Evolutionary conservation across 2,329 filamentous ascomycete species (phyloP), one percentile per base, ranked within the genome.

Genomic region (Aureobasidium lini): DNA sequence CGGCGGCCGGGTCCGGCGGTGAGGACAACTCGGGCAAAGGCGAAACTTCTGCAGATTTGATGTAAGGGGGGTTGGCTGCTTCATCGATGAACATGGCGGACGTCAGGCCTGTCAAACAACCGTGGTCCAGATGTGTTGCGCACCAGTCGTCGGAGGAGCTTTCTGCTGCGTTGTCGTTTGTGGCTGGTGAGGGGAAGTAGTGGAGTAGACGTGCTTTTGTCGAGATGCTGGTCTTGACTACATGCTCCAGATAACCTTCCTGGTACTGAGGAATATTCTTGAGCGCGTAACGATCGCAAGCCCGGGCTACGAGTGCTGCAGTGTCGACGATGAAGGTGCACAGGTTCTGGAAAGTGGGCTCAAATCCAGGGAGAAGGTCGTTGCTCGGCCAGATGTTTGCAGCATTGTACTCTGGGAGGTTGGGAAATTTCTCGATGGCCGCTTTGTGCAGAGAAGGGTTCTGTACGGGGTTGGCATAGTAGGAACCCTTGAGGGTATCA

Each of bases 71-170:
- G 31, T 76, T 67, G 9, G 70, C 70, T 0, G 75, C 74, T 75
- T 97, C 93, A 69, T 97, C 90, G 63, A 97, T 81, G 72, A 95
- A 97, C 91, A 97, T 96, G 65, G 93, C 92, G 2, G 88, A 93
- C 0, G 94, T 99, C 36, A 99, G 80, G 13, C 92, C 93, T 0
- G 94, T 99, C 34, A 99, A 80, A 70, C 93, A 97, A 44, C 94
- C 91, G 68, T 96, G 91, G 72, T 97, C 93, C 60, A 94, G 78
- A 71, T 94, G 89, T 1, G 88, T 90, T 8, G 91, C 89, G 72
- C 93, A 99, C 94, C 94, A 99, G 75, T 95, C 89, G 72, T 96
- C 92, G 6, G 60, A 62, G 15, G 72, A 69, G 15, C 68, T 66
- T 13, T 69, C 23, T 73, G 76, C 69, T 80, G 80, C 1, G 2